Percentiles rank a stretch among this genome's conserved stretches.
phyloP scores from a whole-genome alignment of 495 filamentous ascomycete genomes.

The Cercophora sp. region DNA sequence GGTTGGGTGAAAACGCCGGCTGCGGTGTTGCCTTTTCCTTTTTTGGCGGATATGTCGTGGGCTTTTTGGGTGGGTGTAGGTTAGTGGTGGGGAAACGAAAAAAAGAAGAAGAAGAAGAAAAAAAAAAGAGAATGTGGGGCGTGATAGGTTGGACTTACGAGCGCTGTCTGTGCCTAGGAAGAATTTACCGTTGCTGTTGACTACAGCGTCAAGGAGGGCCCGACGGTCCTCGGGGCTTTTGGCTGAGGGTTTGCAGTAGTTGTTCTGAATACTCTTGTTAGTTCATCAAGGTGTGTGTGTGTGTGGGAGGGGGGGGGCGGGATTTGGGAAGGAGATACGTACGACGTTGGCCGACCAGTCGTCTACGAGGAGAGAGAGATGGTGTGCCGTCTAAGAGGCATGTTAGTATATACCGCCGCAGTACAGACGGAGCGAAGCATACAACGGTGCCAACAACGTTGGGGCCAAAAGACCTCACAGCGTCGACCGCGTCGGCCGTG shows the following conservation, averaged over 20 bases:
- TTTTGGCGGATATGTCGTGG: conserved; percentile 71
- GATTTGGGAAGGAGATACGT: not conserved
- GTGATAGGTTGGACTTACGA: conserved; percentile 13
- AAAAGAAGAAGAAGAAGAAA: conserved; percentile 22
- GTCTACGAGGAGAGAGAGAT: conserved; percentile 73
- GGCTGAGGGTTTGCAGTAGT: conserved; percentile 84
- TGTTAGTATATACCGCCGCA: not conserved
- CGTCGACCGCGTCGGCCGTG: conserved; percentile 73
- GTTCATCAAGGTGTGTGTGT: not conserved
- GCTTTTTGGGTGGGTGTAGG: conserved; percentile 45
- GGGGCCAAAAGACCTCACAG: conserved; percentile 69
- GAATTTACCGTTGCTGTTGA: conserved; percentile 69
- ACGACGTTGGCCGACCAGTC: conserved; percentile 62
- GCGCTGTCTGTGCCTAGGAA: conserved; percentile 54
- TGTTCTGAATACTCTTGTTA: no score
- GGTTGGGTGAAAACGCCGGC: conserved; percentile 90
- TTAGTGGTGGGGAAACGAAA: conserved; percentile 48
- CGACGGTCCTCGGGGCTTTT: conserved; percentile 70
- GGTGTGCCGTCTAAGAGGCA: conserved; percentile 57
- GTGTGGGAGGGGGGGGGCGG: conserved; percentile 10
- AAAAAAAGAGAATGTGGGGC: not conserved
- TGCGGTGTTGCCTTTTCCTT: conserved; percentile 60
- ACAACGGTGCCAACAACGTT: conserved; percentile 67
- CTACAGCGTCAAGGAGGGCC: conserved; percentile 66
- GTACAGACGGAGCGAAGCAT: conserved; percentile 25